Conservation (phyloP, 768 basidiomycete genomes). For the Cystobasidium onofrii region DNA sequence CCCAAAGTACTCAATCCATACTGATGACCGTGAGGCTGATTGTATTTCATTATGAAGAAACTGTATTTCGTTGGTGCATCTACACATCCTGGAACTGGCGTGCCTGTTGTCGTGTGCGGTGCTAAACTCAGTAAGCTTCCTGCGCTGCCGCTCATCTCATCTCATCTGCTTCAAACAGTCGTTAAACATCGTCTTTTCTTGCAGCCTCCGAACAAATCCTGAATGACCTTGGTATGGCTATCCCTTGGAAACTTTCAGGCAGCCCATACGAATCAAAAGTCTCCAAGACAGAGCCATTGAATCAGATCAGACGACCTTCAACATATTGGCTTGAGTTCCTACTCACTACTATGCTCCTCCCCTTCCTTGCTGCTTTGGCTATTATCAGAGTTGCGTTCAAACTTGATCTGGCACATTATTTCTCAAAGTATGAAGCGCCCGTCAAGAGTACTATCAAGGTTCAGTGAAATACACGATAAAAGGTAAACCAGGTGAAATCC, state of each 20-base stretch:
- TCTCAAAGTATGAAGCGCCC: conserved; percentile 1
- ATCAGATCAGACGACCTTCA: conserved; percentile 17
- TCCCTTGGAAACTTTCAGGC: conserved; percentile 37
- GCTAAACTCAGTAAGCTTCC: conserved; percentile 43
- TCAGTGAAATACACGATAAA: neutral
- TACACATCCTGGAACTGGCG: conserved; percentile 49
- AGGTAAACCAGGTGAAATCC: neutral
- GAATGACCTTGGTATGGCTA: conserved; percentile 40
- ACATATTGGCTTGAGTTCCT: conserved; percentile 18
- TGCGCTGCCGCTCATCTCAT: too few relatives aligned
- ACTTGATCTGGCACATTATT: conserved; percentile 19
- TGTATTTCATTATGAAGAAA: too few relatives aligned
- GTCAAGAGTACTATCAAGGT: neutral
- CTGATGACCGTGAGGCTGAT: too few relatives aligned
- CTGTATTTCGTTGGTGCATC: conserved; percentile 50
- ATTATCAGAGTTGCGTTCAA: conserved; percentile 1
- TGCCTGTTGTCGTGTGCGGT: conserved; percentile 48
- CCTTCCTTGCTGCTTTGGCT: conserved; percentile 12
- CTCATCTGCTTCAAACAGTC: neutral
- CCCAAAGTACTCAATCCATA: neutral
- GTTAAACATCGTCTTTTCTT: neutral
- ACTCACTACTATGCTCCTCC: conserved; percentile 15
- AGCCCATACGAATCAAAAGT: conserved; percentile 9
- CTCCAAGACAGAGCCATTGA: neutral
- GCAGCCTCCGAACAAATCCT: conserved; percentile 44